Evolutionary conservation across 23 red algal genomes (phyloP).

Genomic region (Pyropia yezoensis): DNA sequence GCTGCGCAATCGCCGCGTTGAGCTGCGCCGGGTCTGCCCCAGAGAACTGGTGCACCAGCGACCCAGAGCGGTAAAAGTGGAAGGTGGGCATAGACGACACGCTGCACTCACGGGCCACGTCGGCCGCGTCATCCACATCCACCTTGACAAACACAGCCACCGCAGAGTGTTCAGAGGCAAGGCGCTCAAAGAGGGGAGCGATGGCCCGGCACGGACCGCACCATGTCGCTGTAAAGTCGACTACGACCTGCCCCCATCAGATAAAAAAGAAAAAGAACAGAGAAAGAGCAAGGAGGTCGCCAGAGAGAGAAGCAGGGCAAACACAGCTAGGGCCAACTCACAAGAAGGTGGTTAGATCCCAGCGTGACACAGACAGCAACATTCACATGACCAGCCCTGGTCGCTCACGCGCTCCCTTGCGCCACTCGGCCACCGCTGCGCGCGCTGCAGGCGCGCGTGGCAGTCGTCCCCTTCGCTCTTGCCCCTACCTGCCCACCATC

Average conservation of each 20-base stretch:
- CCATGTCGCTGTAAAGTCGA: constrained; percentile 91
- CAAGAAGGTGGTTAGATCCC: too few species aligned
- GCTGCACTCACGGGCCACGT: constrained; percentile 63
- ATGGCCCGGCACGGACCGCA: constrained; percentile 87
- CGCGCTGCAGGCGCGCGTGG: too few species aligned
- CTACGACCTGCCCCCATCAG: constrained; percentile 23
- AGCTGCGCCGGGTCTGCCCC: constrained; percentile 46
- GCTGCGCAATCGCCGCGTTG: constrained; percentile 12
- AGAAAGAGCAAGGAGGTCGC: too few species aligned
- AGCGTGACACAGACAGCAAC: too few species aligned
- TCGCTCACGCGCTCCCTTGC: too few species aligned
- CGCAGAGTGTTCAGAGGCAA: constrained; percentile 42
- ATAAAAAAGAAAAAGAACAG: too few species aligned
- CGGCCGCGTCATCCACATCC: constrained; percentile 76
- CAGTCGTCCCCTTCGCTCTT: too few species aligned
- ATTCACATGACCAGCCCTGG: too few species aligned
- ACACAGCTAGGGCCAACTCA: too few species aligned
- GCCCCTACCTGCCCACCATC: too few species aligned
- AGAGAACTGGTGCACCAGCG: constrained; percentile 53
- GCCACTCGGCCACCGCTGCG: too few species aligned
- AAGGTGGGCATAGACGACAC: constrained; percentile 92
- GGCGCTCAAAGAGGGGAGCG: constrained; percentile 65
- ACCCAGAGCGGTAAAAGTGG: constrained; percentile 63
- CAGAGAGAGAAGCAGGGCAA: too few species aligned
- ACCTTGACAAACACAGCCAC: constrained; percentile 78